Evolutionary conservation across 164 flowering plant species (phyloP).

Genomic region (Annona squamosa): DNA sequence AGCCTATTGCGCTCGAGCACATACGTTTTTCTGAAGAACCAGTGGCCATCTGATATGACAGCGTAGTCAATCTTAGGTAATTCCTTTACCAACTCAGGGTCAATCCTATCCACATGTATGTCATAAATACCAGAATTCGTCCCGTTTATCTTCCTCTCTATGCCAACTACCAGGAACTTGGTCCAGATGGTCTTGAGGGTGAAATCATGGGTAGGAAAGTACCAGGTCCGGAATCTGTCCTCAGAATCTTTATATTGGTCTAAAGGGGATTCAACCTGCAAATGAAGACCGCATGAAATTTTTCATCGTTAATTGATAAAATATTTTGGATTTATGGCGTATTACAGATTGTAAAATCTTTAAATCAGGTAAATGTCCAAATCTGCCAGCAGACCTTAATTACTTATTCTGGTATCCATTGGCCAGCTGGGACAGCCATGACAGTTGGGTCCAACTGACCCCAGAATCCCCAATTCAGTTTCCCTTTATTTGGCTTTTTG

Average conservation of each 20-base stretch:
- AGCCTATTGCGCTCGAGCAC: constrained; percentile 11
- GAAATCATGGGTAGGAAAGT: constrained; percentile 55
- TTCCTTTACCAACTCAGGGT: constrained; percentile 20
- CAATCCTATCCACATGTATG: constrained; percentile 29
- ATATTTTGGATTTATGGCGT: too few relatives aligned
- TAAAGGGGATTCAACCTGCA: constrained; percentile 31
- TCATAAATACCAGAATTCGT: constrained; percentile 16
- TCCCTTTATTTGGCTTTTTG: too few relatives aligned
- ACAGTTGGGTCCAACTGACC: too few relatives aligned
- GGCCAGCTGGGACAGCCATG: too few relatives aligned
- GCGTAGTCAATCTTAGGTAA: constrained; percentile 24
- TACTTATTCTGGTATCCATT: too few relatives aligned
- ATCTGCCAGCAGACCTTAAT: too few relatives aligned
- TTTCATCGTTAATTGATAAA: not conserved
- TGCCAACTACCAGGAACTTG: constrained; percentile 23
- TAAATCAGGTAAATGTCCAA: too few relatives aligned
- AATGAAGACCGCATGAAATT: not conserved
- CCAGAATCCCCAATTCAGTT: too few relatives aligned
- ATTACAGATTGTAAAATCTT: too few relatives aligned
- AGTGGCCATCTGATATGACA: constrained; percentile 32
- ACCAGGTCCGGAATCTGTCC: constrained; percentile 49
- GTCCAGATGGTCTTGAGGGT: constrained; percentile 57
- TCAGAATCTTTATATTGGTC: constrained; percentile 43
- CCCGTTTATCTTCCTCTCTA: constrained; percentile 21
- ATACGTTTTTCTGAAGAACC: constrained; percentile 34